Conservation (phyloP, 768 basidiomycete genomes). For the Rhizopogon roseolus region DNA sequence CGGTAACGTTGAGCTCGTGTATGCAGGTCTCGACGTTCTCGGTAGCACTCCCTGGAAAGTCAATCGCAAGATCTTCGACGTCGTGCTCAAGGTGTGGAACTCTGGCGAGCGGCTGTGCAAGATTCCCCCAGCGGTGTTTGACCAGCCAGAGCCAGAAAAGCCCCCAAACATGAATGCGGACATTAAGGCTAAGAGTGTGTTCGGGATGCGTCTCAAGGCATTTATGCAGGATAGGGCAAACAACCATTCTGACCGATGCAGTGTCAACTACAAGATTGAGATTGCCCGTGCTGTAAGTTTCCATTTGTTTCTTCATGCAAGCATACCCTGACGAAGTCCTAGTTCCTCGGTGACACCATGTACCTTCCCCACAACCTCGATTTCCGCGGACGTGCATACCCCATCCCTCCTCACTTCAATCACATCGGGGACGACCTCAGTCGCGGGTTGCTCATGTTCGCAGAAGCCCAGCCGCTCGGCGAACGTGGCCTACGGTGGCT, state of each 20-base stretch:
- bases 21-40: constrained; percentile 85
- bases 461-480: constrained; percentile 73
- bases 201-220: constrained; percentile 49
- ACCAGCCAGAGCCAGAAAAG: constrained; percentile 58
- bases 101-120: constrained; percentile 76
- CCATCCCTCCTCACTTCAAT: constrained; percentile 91
- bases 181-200: constrained; percentile 50
- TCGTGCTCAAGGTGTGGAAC: constrained; percentile 83
- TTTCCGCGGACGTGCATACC: constrained; percentile 96
- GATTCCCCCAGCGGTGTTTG: constrained; percentile 70
- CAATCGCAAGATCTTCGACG: constrained; percentile 73
- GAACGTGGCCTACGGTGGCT: constrained; percentile 88
- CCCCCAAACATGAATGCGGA: constrained; percentile 40
- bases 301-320: neutral
- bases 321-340: neutral
- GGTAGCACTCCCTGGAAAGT: constrained; percentile 88
- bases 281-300: constrained; percentile 81
- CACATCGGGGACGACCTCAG: constrained; percentile 95
- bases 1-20: constrained; percentile 80
- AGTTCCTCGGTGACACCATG: constrained; percentile 86
- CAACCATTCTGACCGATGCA: constrained; percentile 90
- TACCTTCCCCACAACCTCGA: constrained; percentile 96
- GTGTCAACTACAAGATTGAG: constrained; percentile 94
- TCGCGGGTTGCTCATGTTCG: constrained; percentile 83
- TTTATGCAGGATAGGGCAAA: constrained; percentile 61